Conservation (phyloP, 495 filamentous ascomycete species). For the Hypoxylon lenormandii region DNA sequence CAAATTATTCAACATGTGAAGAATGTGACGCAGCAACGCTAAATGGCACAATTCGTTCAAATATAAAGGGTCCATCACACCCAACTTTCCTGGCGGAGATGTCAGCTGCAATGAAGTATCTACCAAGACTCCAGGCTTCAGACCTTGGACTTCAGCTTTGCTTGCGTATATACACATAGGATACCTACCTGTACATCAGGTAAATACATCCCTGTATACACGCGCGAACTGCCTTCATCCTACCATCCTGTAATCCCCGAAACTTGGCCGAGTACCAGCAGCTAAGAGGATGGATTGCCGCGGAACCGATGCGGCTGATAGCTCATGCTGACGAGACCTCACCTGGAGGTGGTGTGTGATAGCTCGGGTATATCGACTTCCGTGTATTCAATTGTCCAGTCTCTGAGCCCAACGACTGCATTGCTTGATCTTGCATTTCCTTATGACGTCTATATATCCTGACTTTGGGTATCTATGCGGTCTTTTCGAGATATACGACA, state of each 20-base stretch:
- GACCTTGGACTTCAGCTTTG: background rate
- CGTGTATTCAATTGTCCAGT: background rate
- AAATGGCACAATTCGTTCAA: slow-evolving; percentile 9
- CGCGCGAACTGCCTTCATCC: too few relatives aligned
- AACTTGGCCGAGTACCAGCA: slow-evolving; percentile 11
- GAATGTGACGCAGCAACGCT: background rate
- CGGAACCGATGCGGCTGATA: slow-evolving; percentile 23
- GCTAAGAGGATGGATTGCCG: slow-evolving; percentile 1
- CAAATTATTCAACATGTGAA: slow-evolving; percentile 22
- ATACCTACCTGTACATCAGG: background rate
- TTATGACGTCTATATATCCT: too few relatives aligned
- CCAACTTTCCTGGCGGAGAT: slow-evolving; percentile 2
- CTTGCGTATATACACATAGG: background rate
- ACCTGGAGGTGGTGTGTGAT: background rate
- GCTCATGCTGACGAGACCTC: background rate
- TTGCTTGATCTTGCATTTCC: background rate
- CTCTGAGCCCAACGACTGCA: too few relatives aligned
- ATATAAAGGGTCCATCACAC: slow-evolving; percentile 31
- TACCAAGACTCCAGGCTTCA: slow-evolving; percentile 13
- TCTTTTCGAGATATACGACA: too few relatives aligned
- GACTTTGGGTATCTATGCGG: too few relatives aligned
- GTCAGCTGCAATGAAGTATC: slow-evolving; percentile 12
- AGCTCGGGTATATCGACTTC: slow-evolving; percentile 3
- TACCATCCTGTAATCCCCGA: slow-evolving; percentile 4
- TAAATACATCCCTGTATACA: too few relatives aligned